Base-by-base conservation (phyloP, 768 basidiomycete species). In the Termitomyces titanicus region DNA sequence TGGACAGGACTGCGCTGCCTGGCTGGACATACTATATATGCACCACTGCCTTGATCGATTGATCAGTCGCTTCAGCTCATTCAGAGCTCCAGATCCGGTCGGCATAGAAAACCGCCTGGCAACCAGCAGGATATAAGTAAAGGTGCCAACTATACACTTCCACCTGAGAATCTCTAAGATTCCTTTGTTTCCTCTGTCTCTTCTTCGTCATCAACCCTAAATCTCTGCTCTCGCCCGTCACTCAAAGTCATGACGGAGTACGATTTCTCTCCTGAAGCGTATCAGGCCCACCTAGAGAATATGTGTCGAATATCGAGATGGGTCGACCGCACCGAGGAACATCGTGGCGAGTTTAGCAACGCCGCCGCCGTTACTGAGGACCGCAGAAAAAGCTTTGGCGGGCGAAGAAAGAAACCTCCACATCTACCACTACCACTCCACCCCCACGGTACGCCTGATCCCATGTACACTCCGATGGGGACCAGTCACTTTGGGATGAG, bases 251-350 rank as follows among this genome's bases (percentile, higher is more conserved):
- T 65, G 64, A 65, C 64, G n/a, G 64, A 65, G 55, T 65, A 63
- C 45, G 64, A 63, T 51, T 65, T 60, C 51, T 63, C 64, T 45
- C 64, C 62, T 24, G 62, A 65, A 45, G 62, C 64, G 3, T 59
- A 60, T 39, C 60, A 61, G 38, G 56, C 55, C 38, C 54, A 58
- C 34, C 54, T 63, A 18, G 58, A 52, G 9, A 65, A 57, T 53
- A 65, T 65, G 64, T 39, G 53, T 12, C 53, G 62, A 22, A 59
- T 65, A 29, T 60, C 58, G 4, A 58, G 35, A 47, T 65, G 64
- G 62, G 60, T 63, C 5, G 60, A 61, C 37, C 38, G 54, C 27
- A 63, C 62, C 8, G 64, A 65, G 49, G 56, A 55, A 1, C 39
- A 61, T 35, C 58, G 64, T 27, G 40, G 52, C 13, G 54, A 60